A percentile compares a stretch with the other conserved stretches of the same genome.
These are phyloP conservation scores for Epicoccum nigrum DNA, from an alignment of 2,329 filamentous ascomycete species.

Conservation along the genomic window DNA sequence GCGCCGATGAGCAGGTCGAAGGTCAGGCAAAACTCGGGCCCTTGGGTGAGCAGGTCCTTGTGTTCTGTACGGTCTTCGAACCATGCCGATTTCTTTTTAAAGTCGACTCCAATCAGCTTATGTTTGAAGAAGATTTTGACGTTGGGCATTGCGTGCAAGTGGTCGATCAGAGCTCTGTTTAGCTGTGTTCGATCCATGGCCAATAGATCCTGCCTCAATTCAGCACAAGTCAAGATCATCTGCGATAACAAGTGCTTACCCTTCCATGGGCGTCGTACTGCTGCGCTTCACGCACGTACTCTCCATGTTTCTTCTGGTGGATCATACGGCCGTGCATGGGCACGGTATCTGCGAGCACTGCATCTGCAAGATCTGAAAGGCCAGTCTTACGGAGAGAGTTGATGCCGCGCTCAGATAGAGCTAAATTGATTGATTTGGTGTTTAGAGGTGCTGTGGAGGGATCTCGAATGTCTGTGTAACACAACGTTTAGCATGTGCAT, in stretches of 20 bases:
- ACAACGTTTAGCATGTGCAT: neutral
- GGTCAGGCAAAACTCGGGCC: constrained; percentile 74
- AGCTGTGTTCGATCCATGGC: constrained; percentile 84
- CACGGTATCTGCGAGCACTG: constrained; percentile 78
- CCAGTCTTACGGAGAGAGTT: constrained; percentile 79
- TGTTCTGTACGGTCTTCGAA: constrained; percentile 65
- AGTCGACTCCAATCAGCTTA: constrained; percentile 90
- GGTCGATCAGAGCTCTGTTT: constrained; percentile 83
- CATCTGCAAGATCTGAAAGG: constrained; percentile 70
- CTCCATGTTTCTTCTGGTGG: constrained; percentile 72
- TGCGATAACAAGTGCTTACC: constrained; percentile 57
- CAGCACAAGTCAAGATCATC: constrained; percentile 10
- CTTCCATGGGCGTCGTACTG: constrained; percentile 88
- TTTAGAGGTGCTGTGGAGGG: constrained; percentile 83
- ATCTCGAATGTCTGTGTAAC: constrained; percentile 76
- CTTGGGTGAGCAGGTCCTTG: constrained; percentile 32
- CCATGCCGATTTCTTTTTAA: constrained; percentile 80
- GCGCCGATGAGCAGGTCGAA: constrained; percentile 95
- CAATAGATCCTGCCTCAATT: constrained; percentile 70
- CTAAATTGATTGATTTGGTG: constrained; percentile 98
- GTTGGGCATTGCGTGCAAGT: constrained; percentile 82
- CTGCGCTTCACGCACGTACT: constrained; percentile 79
- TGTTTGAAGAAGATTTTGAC: constrained; percentile 93
- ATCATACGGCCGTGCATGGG: constrained; percentile 98
- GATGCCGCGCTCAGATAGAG: constrained; percentile 91